Percentiles rank a stretch among this genome's conserved stretches.
phyloP scores from a whole-genome alignment of 441 rosid species.

The Croton laevigatus region DNA sequence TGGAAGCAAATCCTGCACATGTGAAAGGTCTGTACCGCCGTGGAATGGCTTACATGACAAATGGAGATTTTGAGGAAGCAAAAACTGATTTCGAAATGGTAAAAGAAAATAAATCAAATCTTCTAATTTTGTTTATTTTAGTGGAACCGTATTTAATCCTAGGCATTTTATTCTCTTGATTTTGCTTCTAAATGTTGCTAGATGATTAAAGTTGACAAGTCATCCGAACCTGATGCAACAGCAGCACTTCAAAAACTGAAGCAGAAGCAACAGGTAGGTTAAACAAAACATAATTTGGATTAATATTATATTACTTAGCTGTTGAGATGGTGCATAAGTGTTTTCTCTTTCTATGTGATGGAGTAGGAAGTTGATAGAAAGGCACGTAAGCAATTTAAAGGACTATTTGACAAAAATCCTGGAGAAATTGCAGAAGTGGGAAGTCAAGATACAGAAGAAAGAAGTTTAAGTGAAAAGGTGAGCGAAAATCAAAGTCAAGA shows the following conservation, averaged over 20 bases:
- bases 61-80: slow-evolving; percentile 89
- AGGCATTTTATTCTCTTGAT: slow-evolving; percentile 18
- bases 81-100: slow-evolving; percentile 76
- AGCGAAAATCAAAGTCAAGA: slow-evolving; percentile 20
- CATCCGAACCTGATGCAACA: slow-evolving; percentile 57
- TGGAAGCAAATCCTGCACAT: slow-evolving; percentile 84
- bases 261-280: slow-evolving; percentile 71
- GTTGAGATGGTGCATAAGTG: not conserved
- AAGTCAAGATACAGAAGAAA: slow-evolving; percentile 31
- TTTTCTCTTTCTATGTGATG: not conserved
- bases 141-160: not conserved
- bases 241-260: slow-evolving; percentile 78
- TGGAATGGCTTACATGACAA: slow-evolving; percentile 85
- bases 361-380: slow-evolving; percentile 71
- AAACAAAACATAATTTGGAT: not conserved
- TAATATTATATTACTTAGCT: slow-evolving; percentile 6
- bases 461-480: slow-evolving; percentile 8
- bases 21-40: slow-evolving; percentile 92
- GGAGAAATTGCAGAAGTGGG: slow-evolving; percentile 63
- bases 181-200: slow-evolving; percentile 24
- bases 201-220: slow-evolving; percentile 65
- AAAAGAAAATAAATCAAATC: slow-evolving; percentile 2
- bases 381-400: slow-evolving; percentile 85
- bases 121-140: not conserved
- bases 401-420: slow-evolving; percentile 82